These are phyloP conservation scores for Kwoniella dendrophila DNA, from an alignment of 768 basidiomycete species.

Conservation along the genomic window DNA sequence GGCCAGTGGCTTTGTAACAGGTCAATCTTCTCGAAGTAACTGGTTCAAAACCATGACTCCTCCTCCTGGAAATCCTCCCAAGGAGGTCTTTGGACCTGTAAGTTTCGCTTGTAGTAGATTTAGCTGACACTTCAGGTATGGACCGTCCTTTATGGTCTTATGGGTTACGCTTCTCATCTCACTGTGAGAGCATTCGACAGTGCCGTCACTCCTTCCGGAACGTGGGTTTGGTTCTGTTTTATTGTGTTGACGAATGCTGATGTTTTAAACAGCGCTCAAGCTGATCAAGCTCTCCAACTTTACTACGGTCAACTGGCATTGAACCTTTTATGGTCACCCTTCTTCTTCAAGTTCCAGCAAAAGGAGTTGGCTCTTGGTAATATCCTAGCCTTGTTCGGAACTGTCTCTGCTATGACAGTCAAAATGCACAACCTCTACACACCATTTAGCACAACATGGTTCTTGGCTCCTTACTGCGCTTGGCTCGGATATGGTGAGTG, in stretches of 20 bases:
- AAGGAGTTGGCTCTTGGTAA: conserved; percentile 64
- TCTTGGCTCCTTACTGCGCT: conserved; percentile 67
- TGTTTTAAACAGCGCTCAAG: conserved; percentile 55
- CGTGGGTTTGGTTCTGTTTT: conserved; percentile 54
- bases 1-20: conserved; percentile 61
- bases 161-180: conserved; percentile 72
- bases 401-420: conserved; percentile 68
- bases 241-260: background rate
- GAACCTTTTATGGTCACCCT: conserved; percentile 67
- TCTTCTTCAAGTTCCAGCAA: conserved; percentile 65
- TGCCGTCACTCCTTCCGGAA: conserved; percentile 57
- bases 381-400: conserved; percentile 62
- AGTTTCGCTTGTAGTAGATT: conserved; percentile 59
- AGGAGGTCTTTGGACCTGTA: conserved; percentile 64
- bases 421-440: conserved; percentile 60
- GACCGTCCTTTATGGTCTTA: conserved; percentile 48
- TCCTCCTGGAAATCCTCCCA: conserved; percentile 63
- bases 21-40: conserved; percentile 60
- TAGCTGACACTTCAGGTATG: conserved; percentile 30
- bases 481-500: conserved; percentile 63
- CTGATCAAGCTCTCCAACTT: conserved; percentile 61
- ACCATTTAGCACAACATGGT: conserved; percentile 60
- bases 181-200: conserved; percentile 63
- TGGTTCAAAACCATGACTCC: conserved; percentile 66
- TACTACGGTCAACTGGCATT: conserved; percentile 68